Base-by-base conservation (phyloP, 148 eudicot genomes). In the Beta vulgaris region DNA sequence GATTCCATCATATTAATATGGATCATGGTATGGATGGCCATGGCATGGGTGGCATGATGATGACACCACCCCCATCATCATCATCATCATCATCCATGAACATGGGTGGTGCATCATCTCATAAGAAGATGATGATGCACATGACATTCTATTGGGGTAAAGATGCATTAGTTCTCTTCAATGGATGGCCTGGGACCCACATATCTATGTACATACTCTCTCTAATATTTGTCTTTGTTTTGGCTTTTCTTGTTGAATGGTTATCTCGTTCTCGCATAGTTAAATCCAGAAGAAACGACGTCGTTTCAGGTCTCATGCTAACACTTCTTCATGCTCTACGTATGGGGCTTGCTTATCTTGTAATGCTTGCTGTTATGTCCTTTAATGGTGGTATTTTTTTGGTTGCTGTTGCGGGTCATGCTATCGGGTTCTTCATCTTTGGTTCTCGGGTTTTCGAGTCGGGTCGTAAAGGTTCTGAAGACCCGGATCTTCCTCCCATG, bases 71-170 rank as follows among this genome's bases (percentile, higher is more conserved):
- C 13, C 32, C 71, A 31, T 53, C 72, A 37, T 55, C 71, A 39
- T 21, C 73, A 26, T 26, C 42, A 51, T 65, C 65, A 31, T 40
- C 64, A 19, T 40, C 25, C 7, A 68, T 32, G 74, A 39, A 28
- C 75, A 58, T 42, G 82, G 28, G 18, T 64, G 26, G 3, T 37
- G 34, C 13, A 49, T 35, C 63, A 39, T 37, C 26, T 40, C 77
- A 62, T 29, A 48, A 25, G 69, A 65, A 18, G 49, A 82, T 67
- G 78, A 84, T 85, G 90, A 92, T 90, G 98, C 96, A 91, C 86
- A 91, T 89, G 96, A 76, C 88, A 6, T 93, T 93, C 68, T 91
- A 86, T 83, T 89, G 97, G 98, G 97, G 98, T 2, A 76, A 78
- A 2, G 51, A 84, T 37, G 79, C 92, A 19, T 78, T 69, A 32